A percentile compares a stretch with the other conserved stretches of the same genome.
phyloP scores from a whole-genome alignment of 2,329 filamentous ascomycete species.

The Aspergillus hiratsukae region DNA sequence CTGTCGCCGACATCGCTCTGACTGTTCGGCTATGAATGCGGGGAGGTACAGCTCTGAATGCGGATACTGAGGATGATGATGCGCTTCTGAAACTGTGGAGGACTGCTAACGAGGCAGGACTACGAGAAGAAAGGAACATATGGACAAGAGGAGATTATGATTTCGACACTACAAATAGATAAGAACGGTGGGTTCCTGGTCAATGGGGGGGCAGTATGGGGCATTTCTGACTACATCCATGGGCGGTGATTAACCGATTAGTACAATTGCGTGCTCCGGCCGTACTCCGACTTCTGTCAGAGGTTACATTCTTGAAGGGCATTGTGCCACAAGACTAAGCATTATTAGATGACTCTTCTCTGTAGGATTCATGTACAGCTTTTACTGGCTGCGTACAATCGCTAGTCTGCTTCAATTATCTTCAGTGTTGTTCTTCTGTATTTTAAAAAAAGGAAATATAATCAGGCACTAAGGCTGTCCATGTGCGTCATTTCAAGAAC shows the following conservation, averaged over 20 bases:
- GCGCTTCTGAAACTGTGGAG: not conserved
- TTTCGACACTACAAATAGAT: not conserved
- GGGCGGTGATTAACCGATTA: not conserved
- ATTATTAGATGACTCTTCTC: not conserved
- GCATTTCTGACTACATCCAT: not conserved
- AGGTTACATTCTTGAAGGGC: not conserved
- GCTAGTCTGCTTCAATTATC: not conserved
- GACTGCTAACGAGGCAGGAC: not conserved
- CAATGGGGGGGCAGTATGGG: not conserved
- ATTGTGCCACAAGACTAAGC: not conserved
- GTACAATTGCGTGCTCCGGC: not conserved
- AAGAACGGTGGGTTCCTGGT: not conserved
- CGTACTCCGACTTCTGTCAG: not conserved
- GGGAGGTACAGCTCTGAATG: slow-evolving; percentile 11
- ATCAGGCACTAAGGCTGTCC: not conserved
- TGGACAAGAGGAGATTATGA: not conserved
- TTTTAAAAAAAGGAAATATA: not conserved
- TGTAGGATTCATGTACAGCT: not conserved
- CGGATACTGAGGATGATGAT: slow-evolving; percentile 3
- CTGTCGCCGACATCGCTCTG: slow-evolving; percentile 39
- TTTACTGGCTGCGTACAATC: not conserved
- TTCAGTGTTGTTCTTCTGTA: not conserved
- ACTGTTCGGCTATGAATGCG: slow-evolving; percentile 16
- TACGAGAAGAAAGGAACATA: not conserved
- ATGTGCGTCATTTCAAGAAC: not conserved